Base-by-base conservation (phyloP, 352 stramenopile species). In the Pythium dissotocum region DNA sequence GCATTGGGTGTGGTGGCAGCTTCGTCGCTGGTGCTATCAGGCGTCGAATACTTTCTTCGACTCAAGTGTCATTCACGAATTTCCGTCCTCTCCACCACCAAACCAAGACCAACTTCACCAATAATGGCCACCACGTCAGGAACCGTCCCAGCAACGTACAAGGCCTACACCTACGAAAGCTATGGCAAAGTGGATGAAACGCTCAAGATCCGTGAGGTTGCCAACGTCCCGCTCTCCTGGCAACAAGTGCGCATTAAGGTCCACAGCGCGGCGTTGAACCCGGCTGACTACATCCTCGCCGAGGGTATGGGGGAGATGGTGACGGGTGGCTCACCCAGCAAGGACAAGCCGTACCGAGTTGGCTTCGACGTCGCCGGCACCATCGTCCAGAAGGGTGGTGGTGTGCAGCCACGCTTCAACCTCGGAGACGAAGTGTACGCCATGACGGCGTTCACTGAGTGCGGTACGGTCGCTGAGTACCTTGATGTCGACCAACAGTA, bases 401-500 rank as follows among this genome's bases (percentile, higher is more conserved):
- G 35, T 28, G 55, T 61, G 2, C 24, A 58, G 7, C 24, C 52
- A 13, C 14, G 18, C 6, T 6, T 61, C n/a, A 48, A 49, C 26
- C 14, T 61, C 8, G 55, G 55, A 14, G 55, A 61, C 24, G 55
- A 61, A 33, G 55, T 61, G 33, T 61, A 71, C 36, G 73, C 55
- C 24, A 76, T 73, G 58, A 38, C 63, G 0, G 40, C 44, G 14
- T 61, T 66, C 42, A 26, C 35, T 4, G 0, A 66, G 10, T 61
- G 35, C 18, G 55, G 55, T 2, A 51, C 69, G 12, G 73, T 84
- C 48, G 77, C 64, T 51, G 77, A 85, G 61, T 85, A 81, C 36
- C 28, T 82, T 12, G 68, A 67, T 26, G 26, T 76, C 21, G 70
- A 72, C 21, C 59, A 63, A 7, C 54, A 71, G 54, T 33, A 62